Evolutionary conservation across 257 asterid genomes (phyloP).

Genomic region (Cordia subcordata): DNA sequence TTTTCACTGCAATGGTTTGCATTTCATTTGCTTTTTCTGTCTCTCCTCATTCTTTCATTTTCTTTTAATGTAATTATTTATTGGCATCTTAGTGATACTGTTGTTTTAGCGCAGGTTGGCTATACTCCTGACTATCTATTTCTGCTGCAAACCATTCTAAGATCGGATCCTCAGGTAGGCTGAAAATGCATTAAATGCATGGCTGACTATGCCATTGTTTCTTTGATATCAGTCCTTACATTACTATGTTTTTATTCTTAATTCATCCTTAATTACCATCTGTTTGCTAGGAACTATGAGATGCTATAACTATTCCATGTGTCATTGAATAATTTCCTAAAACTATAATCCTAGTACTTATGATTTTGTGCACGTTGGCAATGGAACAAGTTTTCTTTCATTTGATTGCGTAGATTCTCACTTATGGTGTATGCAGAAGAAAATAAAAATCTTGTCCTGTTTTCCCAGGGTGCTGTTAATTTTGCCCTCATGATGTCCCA

Average conservation of each 20-base stretch:
- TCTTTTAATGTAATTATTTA: background rate
- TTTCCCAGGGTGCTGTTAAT: slow-evolving; percentile 93
- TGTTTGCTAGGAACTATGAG: background rate
- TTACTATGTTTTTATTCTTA: too few relatives aligned
- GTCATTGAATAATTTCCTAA: too few relatives aligned
- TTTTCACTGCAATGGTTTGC: background rate
- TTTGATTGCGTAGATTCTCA: background rate
- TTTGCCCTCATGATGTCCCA: slow-evolving; percentile 99
- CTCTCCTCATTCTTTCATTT: too few relatives aligned
- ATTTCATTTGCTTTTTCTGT: too few relatives aligned
- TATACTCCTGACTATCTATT: slow-evolving; percentile 95
- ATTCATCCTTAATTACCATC: background rate
- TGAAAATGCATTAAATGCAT: background rate
- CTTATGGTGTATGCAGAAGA: background rate
- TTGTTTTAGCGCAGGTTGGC: slow-evolving; percentile 67
- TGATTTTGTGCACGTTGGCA: background rate
- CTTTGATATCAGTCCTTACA: too few relatives aligned
- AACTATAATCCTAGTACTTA: background rate
- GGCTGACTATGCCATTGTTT: background rate
- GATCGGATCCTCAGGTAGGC: slow-evolving; percentile 97
- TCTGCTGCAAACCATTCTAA: slow-evolving; percentile 97
- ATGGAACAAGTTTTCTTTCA: background rate
- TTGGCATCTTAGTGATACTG: background rate
- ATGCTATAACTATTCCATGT: background rate
- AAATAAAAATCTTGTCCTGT: slow-evolving; percentile 12